phyloP scores from a whole-genome alignment of 352 stramenopile species.

The Globisporangium cystogenes region DNA sequence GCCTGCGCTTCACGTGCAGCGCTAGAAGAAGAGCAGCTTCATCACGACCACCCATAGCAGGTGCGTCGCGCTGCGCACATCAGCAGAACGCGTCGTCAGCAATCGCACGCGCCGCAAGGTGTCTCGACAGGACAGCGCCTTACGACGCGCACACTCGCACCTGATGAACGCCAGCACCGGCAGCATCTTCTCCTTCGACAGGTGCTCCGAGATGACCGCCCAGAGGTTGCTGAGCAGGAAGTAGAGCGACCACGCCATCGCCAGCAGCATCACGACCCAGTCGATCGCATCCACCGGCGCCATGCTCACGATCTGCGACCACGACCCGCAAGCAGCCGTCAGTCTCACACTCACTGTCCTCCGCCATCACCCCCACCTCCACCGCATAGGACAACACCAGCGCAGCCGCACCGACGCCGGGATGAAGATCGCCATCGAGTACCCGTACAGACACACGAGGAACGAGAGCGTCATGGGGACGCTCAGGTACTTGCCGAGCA shows the following conservation, averaged over 20 bases:
- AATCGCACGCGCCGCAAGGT: too few relatives aligned
- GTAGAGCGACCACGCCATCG: constrained; percentile 83
- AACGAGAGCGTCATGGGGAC: constrained; percentile 75
- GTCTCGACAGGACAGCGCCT: too few relatives aligned
- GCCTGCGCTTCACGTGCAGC: not conserved
- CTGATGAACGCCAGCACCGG: constrained; percentile 77
- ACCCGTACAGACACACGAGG: constrained; percentile 82
- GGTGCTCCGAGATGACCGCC: constrained; percentile 64
- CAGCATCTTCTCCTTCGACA: constrained; percentile 87
- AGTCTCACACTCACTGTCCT: not conserved
- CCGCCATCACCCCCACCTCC: too few relatives aligned
- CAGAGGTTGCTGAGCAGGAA: constrained; percentile 82
- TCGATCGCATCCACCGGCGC: constrained; percentile 64
- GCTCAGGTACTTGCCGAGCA: constrained; percentile 72
- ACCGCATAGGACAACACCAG: constrained; percentile 9
- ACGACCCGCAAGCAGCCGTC: not conserved
- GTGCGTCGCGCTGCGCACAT: constrained; percentile 51
- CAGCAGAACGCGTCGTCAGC: too few relatives aligned
- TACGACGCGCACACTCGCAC: constrained; percentile 19
- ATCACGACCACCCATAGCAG: constrained; percentile 80
- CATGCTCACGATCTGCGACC: constrained; percentile 67
- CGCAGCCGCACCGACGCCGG: constrained; percentile 47
- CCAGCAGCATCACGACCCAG: constrained; percentile 73
- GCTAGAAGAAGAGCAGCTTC: constrained; percentile 86
- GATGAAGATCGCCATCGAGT: constrained; percentile 82